These are phyloP conservation scores for Blastomyces percursus DNA, from an alignment of 2,329 filamentous ascomycete genomes.

Conservation along the genomic window DNA sequence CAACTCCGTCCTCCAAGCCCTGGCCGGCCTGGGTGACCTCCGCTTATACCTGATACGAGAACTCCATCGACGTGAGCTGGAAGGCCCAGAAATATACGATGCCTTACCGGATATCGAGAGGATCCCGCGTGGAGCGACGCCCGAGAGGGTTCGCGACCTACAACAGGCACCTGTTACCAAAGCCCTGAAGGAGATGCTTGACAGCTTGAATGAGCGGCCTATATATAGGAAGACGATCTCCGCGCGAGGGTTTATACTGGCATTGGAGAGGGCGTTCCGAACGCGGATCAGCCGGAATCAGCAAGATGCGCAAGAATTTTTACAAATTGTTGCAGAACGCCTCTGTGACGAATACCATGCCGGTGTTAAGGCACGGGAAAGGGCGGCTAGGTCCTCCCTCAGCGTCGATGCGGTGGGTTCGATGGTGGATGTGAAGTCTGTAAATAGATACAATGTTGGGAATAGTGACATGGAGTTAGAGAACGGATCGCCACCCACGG, in stretches of 20 bases:
- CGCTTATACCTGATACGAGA: constrained; percentile 87
- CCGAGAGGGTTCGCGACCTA: constrained; percentile 47
- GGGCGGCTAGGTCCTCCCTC: constrained; percentile 15
- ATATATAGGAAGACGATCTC: constrained; percentile 91
- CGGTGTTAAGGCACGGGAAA: constrained; percentile 57
- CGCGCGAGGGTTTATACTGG: constrained; percentile 69
- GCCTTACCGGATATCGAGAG: constrained; percentile 40
- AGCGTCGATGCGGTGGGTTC: background rate
- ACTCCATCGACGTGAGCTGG: constrained; percentile 69
- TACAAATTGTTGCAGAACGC: constrained; percentile 86
- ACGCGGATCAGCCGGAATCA: constrained; percentile 89
- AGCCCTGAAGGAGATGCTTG: constrained; percentile 84
- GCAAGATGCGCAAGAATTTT: constrained; percentile 94
- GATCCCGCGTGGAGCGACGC: constrained; percentile 27
- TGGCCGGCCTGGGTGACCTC: constrained; percentile 81
- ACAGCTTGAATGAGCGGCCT: constrained; percentile 83
- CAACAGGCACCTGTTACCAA: constrained; percentile 75
- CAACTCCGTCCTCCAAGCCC: constrained; percentile 87
- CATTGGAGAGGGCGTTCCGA: constrained; percentile 74
- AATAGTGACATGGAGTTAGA: constrained; percentile 28
- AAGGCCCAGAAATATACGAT: constrained; percentile 65
- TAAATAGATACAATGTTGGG: constrained; percentile 17
- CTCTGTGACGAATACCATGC: constrained; percentile 91
- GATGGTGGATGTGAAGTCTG: background rate
- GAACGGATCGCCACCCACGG: constrained; percentile 13